These are phyloP conservation scores for Fusarium sp. DNA, from an alignment of 2,329 filamentous ascomycete species.

Conservation along the genomic window DNA sequence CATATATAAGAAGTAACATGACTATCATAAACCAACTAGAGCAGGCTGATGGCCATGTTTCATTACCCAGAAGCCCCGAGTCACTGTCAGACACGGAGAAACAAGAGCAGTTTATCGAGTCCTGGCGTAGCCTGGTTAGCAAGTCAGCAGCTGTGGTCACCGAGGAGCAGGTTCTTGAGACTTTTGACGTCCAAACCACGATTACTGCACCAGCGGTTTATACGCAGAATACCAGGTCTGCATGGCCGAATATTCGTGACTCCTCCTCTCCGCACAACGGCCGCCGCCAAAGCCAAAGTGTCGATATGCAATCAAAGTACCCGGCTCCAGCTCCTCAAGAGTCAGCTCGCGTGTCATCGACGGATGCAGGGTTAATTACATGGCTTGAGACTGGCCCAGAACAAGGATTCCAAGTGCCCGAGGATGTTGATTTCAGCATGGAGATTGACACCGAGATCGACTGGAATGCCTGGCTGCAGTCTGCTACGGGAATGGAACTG, in stretches of 20 bases:
- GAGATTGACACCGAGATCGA: conserved; percentile 47
- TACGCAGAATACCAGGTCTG: too few species aligned
- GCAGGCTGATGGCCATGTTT: conserved; percentile 40
- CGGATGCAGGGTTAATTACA: conserved; percentile 25
- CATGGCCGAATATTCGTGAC: too few species aligned
- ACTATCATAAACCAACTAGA: conserved; percentile 43
- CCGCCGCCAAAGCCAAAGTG: not conserved
- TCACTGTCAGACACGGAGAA: conserved; percentile 19
- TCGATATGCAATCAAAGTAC: not conserved
- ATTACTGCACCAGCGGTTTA: not conserved
- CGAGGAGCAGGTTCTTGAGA: not conserved
- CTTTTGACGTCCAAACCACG: not conserved
- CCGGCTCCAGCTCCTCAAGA: too few species aligned
- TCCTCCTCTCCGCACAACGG: not conserved
- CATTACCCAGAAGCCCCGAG: conserved; percentile 45
- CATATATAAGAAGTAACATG: conserved; percentile 45
- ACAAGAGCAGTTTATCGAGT: conserved; percentile 10
- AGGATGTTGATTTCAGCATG: conserved; percentile 42
- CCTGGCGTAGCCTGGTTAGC: conserved; percentile 28
- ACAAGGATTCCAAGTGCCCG: conserved; percentile 44
- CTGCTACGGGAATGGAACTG: conserved; percentile 46
- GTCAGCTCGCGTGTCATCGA: too few species aligned
- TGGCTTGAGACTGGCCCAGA: conserved; percentile 50
- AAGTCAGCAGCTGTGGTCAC: not conserved
- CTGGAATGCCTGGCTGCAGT: conserved; percentile 51